These are phyloP conservation scores for Dactylonectria estremocensis DNA, from an alignment of 2,329 filamentous ascomycete genomes.

Conservation along the genomic window DNA sequence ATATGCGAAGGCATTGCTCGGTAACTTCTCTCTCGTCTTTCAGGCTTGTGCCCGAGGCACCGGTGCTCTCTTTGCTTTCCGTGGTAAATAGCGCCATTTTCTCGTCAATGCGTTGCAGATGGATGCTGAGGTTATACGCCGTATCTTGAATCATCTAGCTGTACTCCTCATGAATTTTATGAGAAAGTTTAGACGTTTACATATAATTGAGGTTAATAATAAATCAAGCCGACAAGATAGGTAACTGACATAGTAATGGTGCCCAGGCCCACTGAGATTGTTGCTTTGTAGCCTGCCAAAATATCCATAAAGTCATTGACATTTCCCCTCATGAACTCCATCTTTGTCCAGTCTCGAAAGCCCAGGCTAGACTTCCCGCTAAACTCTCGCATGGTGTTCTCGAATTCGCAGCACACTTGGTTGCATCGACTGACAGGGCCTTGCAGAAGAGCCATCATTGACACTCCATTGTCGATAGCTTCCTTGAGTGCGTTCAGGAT, in stretches of 20 bases:
- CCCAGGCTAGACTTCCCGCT: no score
- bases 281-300: no score
- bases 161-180: slow-evolving; percentile 53
- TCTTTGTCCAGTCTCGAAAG: no score
- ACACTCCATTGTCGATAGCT: background rate
- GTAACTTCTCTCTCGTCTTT: slow-evolving; percentile 56
- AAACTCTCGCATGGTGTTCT: no score
- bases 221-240: no score
- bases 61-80: slow-evolving; percentile 30
- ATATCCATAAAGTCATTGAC: no score
- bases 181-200: slow-evolving; percentile 51
- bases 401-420: no score
- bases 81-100: slow-evolving; percentile 46
- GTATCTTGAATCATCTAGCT: slow-evolving; percentile 57
- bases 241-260: no score
- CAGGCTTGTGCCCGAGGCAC: slow-evolving; percentile 43
- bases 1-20: slow-evolving; percentile 57
- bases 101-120: slow-evolving; percentile 55
- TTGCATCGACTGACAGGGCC: no score
- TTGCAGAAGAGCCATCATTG: background rate
- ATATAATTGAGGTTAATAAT: slow-evolving; percentile 39
- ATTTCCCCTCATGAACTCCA: no score
- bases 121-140: slow-evolving; percentile 53
- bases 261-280: no score
- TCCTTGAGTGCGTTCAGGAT: background rate